phyloP scores from a whole-genome alignment of 164 flowering plant genomes.

The Santalum album region DNA sequence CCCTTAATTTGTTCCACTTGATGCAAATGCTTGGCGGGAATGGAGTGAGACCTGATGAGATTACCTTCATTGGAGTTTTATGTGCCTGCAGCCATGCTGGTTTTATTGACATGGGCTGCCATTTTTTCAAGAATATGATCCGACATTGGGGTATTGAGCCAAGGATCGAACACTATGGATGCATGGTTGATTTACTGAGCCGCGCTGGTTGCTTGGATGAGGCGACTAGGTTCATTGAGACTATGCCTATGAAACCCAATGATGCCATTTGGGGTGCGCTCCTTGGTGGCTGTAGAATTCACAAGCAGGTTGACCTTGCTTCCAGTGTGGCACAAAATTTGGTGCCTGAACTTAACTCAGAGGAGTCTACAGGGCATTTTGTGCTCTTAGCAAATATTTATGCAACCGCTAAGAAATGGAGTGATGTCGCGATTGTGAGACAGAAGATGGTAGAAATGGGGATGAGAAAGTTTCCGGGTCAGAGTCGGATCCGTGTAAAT shows the following conservation, averaged over 20 bases:
- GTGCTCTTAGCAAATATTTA: conserved; percentile 46
- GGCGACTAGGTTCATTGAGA: conserved; percentile 30
- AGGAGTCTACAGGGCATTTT: conserved; percentile 35
- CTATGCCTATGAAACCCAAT: conserved; percentile 47
- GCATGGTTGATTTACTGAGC: conserved; percentile 57
- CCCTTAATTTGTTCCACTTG: conserved; percentile 23
- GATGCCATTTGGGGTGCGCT: conserved; percentile 47
- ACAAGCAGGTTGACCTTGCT: conserved; percentile 30
- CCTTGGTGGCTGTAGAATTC: conserved; percentile 42
- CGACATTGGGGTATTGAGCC: conserved; percentile 28
- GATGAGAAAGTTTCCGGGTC: conserved; percentile 37
- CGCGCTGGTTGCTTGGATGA: conserved; percentile 48
- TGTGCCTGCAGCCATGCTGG: conserved; percentile 56
- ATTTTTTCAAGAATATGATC: conserved; percentile 31
- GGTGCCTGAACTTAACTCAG: conserved; percentile 32
- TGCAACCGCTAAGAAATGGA: conserved; percentile 37
- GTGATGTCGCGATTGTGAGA: conserved; percentile 30
- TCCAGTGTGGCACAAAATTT: conserved; percentile 25
- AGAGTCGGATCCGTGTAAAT: conserved; percentile 41
- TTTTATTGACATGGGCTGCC: conserved; percentile 32
- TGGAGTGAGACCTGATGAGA: conserved; percentile 29
- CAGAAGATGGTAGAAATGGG: conserved; percentile 28
- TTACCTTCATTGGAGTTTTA: conserved; percentile 46
- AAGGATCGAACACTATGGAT: conserved; percentile 47
- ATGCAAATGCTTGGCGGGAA: conserved; percentile 22